Conservation (phyloP, 148 eudicot genomes). For the Amaranthus cruentus region DNA sequence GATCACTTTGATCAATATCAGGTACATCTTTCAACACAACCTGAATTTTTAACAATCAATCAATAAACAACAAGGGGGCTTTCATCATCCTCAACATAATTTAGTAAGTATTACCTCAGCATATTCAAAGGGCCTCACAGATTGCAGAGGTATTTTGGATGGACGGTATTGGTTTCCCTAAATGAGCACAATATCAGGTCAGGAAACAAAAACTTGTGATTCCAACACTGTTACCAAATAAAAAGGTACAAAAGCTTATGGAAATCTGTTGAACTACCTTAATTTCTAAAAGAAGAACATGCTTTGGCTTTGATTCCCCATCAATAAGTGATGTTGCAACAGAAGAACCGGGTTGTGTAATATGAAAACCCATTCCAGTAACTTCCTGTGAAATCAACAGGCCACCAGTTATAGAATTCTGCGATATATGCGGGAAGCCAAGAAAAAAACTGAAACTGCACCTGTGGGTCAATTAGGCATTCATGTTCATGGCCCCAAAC, state of each 20-base stretch:
- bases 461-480: slow-evolving; percentile 98
- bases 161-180: slow-evolving; percentile 99
- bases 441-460: slow-evolving; percentile 19
- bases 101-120: slow-evolving; percentile 56
- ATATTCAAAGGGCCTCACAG: slow-evolving; percentile 95
- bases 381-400: slow-evolving; percentile 56
- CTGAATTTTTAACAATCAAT: slow-evolving; percentile 37
- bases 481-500: slow-evolving; percentile 99
- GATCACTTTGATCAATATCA: slow-evolving; percentile 88
- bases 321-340: slow-evolving; percentile 97
- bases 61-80: neutral
- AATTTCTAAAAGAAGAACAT: slow-evolving; percentile 91
- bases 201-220: neutral
- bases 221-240: neutral
- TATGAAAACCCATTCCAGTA: slow-evolving; percentile 98
- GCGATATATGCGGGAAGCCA: neutral
- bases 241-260: slow-evolving; percentile 6
- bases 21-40: slow-evolving; percentile 73
- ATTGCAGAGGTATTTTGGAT: slow-evolving; percentile 85
- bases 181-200: slow-evolving; percentile 14
- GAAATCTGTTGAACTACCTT: slow-evolving; percentile 50
- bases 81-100: slow-evolving; percentile 15
- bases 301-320: slow-evolving; percentile 95
- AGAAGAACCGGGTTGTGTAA: slow-evolving; percentile 99
- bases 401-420: slow-evolving; percentile 14